These are phyloP conservation scores for Blumeria hordei DNA, from an alignment of 2,329 filamentous ascomycete species.

Conservation along the genomic window DNA sequence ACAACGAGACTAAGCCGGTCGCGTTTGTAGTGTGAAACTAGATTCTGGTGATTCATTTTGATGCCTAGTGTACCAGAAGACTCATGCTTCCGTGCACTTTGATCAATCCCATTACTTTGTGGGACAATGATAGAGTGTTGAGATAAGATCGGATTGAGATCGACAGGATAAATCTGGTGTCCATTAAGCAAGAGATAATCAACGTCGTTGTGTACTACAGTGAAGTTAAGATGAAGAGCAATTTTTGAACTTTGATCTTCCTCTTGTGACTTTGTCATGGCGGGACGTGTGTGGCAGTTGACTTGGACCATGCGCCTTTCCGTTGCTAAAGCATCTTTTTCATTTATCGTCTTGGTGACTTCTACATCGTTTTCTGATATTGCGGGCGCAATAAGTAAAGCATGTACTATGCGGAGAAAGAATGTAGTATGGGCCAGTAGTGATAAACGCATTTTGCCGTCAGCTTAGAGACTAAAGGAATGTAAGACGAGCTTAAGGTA, in stretches of 20 bases:
- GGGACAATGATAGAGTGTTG: too few species aligned
- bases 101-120: too few species aligned
- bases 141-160: conserved; percentile 3
- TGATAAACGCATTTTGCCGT: too few species aligned
- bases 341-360: conserved; percentile 8
- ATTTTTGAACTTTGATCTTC: conserved; percentile 9
- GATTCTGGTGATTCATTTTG: too few species aligned
- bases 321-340: conserved; percentile 17
- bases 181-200: conserved; percentile 32
- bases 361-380: conserved; percentile 20
- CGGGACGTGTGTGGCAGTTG: conserved; percentile 29
- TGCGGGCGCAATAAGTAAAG: conserved; percentile 30
- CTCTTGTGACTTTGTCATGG: conserved; percentile 15
- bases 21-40: too few species aligned
- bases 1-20: too few species aligned
- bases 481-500: too few species aligned
- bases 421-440: too few species aligned
- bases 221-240: conserved; percentile 27
- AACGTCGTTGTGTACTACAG: conserved; percentile 20
- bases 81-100: too few species aligned
- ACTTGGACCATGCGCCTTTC: conserved; percentile 22
- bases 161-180: conserved; percentile 31
- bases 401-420: conserved; percentile 6
- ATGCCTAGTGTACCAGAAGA: too few species aligned
- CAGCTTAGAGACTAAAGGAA: too few species aligned